Conservation (phyloP, 2,329 filamentous ascomycete species). For the Phaeophleospora eucalypticola region DNA sequence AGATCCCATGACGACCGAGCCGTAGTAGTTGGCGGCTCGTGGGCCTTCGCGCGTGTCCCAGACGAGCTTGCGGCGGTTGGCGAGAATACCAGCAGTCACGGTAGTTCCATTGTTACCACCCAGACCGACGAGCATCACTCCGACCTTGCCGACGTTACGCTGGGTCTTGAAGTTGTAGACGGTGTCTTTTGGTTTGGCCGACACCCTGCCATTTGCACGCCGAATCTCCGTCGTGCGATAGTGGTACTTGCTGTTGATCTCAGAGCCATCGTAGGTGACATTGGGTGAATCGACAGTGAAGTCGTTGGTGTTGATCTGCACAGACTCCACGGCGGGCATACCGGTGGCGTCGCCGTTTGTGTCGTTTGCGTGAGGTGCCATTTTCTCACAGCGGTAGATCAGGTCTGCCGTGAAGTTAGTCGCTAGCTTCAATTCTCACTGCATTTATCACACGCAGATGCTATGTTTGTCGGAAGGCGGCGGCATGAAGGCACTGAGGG, state of each 20-base stretch:
- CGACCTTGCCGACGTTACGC: slow-evolving; percentile 85
- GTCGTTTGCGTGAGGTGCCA: slow-evolving; percentile 91
- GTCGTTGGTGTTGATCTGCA: slow-evolving; percentile 1
- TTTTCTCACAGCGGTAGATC: slow-evolving; percentile 36
- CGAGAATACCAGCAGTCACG: slow-evolving; percentile 93
- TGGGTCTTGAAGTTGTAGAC: slow-evolving; percentile 97
- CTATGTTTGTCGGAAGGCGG: too few relatives aligned
- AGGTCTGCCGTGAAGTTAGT: not conserved
- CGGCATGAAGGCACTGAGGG: too few relatives aligned
- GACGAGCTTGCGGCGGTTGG: slow-evolving; percentile 77
- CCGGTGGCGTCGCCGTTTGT: slow-evolving; percentile 54
- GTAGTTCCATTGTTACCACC: slow-evolving; percentile 98
- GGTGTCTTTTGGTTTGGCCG: slow-evolving; percentile 82
- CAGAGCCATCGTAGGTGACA: slow-evolving; percentile 79
- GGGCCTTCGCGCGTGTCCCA: slow-evolving; percentile 94
- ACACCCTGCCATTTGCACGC: slow-evolving; percentile 68
- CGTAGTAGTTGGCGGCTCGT: slow-evolving; percentile 91
- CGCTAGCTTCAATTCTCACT: not conserved
- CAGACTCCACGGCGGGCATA: slow-evolving; percentile 22
- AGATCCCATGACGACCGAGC: slow-evolving; percentile 93
- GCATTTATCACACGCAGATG: too few relatives aligned
- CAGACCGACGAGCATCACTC: slow-evolving; percentile 96
- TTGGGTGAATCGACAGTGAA: slow-evolving; percentile 92
- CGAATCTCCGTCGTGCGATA: slow-evolving; percentile 90
- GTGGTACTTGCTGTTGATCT: slow-evolving; percentile 91